Evolutionary conservation across 306 rosid species (phyloP).

Genomic region (Cyamopsis tetragonoloba): DNA sequence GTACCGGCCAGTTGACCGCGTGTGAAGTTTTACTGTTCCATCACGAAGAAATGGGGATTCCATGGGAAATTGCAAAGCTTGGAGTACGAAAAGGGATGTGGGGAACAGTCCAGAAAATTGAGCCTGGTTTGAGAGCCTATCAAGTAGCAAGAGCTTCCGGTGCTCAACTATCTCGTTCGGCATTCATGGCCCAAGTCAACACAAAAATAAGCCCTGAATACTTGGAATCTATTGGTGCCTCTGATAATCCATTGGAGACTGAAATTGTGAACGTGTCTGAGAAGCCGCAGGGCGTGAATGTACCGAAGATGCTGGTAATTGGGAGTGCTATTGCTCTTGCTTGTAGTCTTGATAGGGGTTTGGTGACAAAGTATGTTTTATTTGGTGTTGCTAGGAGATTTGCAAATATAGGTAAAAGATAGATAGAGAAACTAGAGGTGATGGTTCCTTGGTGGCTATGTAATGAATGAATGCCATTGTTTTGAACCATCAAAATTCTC

Average conservation of each 20-base stretch:
- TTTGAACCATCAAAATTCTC: not conserved
- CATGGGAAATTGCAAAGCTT: slow-evolving; percentile 95
- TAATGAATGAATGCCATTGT: slow-evolving; percentile 21
- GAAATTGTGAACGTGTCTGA: slow-evolving; percentile 27
- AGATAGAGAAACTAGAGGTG: slow-evolving; percentile 19
- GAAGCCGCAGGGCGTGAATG: slow-evolving; percentile 57
- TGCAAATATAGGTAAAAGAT: slow-evolving; percentile 66
- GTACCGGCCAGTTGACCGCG: slow-evolving; percentile 57
- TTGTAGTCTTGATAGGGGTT: slow-evolving; percentile 85
- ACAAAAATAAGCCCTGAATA: slow-evolving; percentile 52
- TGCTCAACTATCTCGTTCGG: slow-evolving; percentile 57
- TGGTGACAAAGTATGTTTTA: slow-evolving; percentile 72
- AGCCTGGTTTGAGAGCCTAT: slow-evolving; percentile 76
- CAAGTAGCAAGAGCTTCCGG: slow-evolving; percentile 67
- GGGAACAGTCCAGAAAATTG: slow-evolving; percentile 87
- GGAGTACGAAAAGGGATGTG: slow-evolving; percentile 95
- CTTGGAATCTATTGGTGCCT: slow-evolving; percentile 47
- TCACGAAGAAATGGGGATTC: slow-evolving; percentile 98
- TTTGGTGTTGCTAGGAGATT: slow-evolving; percentile 88
- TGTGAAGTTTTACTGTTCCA: slow-evolving; percentile 92
- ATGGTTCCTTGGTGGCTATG: too few species aligned
- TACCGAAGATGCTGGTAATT: slow-evolving; percentile 49
- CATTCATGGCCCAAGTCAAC: slow-evolving; percentile 51
- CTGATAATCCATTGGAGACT: slow-evolving; percentile 26
- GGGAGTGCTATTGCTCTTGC: slow-evolving; percentile 84